Conservation (phyloP, 2,329 filamentous ascomycete genomes). For the Pseudogymnoascus sp. region DNA sequence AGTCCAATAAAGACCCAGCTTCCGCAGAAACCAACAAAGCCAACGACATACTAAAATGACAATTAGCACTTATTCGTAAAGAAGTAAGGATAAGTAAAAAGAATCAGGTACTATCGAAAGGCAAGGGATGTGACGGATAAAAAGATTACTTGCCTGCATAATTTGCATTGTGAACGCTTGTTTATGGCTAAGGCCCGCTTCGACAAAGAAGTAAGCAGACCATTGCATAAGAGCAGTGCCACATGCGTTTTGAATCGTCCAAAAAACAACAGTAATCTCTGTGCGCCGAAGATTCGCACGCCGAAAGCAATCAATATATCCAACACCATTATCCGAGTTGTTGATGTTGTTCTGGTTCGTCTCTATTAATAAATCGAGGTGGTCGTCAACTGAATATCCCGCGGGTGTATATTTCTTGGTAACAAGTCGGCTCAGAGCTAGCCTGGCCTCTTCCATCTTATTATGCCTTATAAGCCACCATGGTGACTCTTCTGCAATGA, state of each 20-base stretch:
- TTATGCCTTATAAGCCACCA: conserved; percentile 43
- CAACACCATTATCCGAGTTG: conserved; percentile 43
- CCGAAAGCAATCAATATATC: conserved; percentile 44
- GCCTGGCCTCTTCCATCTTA: conserved; percentile 37
- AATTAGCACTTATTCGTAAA: not conserved
- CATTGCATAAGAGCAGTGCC: conserved; percentile 58
- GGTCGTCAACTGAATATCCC: conserved; percentile 15
- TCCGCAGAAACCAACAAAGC: conserved; percentile 30
- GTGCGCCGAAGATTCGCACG: conserved; percentile 43
- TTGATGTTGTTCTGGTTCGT: conserved; percentile 49
- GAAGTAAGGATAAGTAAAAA: not conserved
- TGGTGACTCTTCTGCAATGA: conserved; percentile 42
- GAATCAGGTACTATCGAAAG: not conserved
- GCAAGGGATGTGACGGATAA: not conserved
- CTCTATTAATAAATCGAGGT: conserved; percentile 45
- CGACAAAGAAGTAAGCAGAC: conserved; percentile 52
- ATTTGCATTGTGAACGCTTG: conserved; percentile 47
- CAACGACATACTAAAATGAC: conserved; percentile 17
- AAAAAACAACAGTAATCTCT: conserved; percentile 48
- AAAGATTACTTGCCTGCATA: conserved; percentile 8
- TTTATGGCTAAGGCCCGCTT: conserved; percentile 41
- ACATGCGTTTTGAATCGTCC: conserved; percentile 54
- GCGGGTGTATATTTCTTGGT: conserved; percentile 21
- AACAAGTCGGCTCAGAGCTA: conserved; percentile 33
- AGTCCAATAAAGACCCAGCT: conserved; percentile 44